A percentile compares a stretch with the other conserved stretches of the same genome.
These are phyloP conservation scores for Dittrichia graveolens DNA, from an alignment of 129 eudicot genomes.

Conservation along the genomic window DNA sequence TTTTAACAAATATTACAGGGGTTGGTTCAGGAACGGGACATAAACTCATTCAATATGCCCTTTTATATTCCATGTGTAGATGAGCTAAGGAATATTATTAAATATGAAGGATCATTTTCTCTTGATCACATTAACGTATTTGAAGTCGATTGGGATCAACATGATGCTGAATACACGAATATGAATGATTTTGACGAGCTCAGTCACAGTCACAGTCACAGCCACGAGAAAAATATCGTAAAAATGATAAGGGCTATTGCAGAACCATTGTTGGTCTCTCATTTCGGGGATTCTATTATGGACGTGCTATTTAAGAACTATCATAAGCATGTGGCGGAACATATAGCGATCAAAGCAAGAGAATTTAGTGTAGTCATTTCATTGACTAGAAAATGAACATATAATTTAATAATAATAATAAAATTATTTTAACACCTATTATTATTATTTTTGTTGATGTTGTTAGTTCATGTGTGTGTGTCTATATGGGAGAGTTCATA, in stretches of 20 bases:
- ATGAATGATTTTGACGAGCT: not conserved
- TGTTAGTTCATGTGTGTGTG: too few relatives aligned
- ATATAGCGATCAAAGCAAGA: constrained; percentile 4
- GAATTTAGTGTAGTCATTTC: constrained; percentile 1
- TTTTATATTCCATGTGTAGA: constrained; percentile 12
- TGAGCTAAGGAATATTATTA: not conserved
- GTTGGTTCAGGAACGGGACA: constrained; percentile 5
- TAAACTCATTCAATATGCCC: not conserved
- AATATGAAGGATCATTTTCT: not conserved
- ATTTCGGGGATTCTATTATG: not conserved
- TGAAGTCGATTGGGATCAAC: constrained; percentile 11
- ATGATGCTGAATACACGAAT: not conserved
- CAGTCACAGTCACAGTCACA: not conserved
- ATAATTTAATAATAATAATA: too few relatives aligned
- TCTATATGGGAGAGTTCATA: too few relatives aligned
- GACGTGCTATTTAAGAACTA: not conserved
- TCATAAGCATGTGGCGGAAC: not conserved
- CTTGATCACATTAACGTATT: not conserved
- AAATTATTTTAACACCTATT: too few relatives aligned
- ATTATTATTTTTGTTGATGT: too few relatives aligned
- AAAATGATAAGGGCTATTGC: constrained; percentile 10
- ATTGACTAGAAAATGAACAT: constrained; percentile 1
- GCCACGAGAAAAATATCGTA: not conserved
- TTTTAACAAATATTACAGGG: not conserved
- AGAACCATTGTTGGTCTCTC: constrained; percentile 2